A percentile compares a stretch with the other conserved stretches of the same genome.
Conservation (phyloP, 192 early-diverging fungal genomes). For the Phycomyces blakesleeanus region DNA sequence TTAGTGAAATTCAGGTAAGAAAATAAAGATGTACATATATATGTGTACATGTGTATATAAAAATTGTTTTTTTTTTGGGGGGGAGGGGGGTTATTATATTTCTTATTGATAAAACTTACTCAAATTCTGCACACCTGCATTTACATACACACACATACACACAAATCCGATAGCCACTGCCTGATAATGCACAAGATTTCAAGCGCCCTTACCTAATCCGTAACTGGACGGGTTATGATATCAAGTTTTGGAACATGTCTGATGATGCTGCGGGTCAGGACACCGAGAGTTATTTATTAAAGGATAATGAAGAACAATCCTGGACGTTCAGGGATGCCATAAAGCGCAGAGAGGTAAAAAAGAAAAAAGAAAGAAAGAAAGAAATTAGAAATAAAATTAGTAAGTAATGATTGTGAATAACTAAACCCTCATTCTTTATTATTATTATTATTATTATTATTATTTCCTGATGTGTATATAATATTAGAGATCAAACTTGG, state of each 20-base stretch:
- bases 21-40: no score
- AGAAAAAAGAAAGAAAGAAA: no score
- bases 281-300: constrained; percentile 43
- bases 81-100: no score
- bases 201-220: constrained; percentile 65
- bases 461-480: neutral
- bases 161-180: constrained; percentile 21
- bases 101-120: no score
- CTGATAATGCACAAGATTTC: constrained; percentile 11
- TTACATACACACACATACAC: no score
- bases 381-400: constrained; percentile 7
- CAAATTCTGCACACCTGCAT: no score
- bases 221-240: constrained; percentile 77
- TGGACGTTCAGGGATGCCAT: constrained; percentile 87
- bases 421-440: neutral
- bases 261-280: constrained; percentile 39
- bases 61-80: neutral
- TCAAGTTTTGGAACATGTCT: constrained; percentile 70
- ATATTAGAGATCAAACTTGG: constrained; percentile 3
- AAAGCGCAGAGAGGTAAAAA: constrained; percentile 62
- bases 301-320: constrained; percentile 56
- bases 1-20: constrained; percentile 39
- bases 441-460: neutral
- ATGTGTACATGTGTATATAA: no score
- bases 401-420: no score